Conservation (phyloP, 140 eudicot genomes). For the Oenanthe javanica region DNA sequence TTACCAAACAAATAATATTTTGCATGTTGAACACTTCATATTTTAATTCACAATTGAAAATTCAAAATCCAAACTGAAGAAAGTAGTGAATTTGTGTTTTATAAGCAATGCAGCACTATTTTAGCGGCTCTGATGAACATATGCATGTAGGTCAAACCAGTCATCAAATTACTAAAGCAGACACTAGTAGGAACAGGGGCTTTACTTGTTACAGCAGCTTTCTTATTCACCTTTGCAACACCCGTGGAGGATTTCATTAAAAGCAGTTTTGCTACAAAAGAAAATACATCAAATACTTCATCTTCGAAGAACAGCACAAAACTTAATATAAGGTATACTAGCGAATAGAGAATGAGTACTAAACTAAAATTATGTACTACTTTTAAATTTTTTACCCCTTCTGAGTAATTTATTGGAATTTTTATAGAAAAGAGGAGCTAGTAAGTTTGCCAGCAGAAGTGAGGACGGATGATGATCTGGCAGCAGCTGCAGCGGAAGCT, state of each 20-base stretch:
- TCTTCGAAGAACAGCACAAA: slow-evolving; percentile 31
- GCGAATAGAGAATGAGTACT: background rate
- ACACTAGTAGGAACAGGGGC: slow-evolving; percentile 94
- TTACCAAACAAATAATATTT: too few species aligned
- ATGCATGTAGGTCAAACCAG: slow-evolving; percentile 78
- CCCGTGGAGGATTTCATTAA: slow-evolving; percentile 81
- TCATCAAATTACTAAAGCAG: slow-evolving; percentile 85
- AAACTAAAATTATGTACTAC: background rate
- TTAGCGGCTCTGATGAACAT: background rate
- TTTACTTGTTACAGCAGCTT: slow-evolving; percentile 73
- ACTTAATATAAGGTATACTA: slow-evolving; percentile 46
- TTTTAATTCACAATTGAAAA: too few species aligned
- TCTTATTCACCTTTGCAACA: slow-evolving; percentile 71
- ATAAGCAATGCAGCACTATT: background rate
- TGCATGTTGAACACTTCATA: background rate
- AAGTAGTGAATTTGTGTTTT: background rate
- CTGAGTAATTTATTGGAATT: background rate
- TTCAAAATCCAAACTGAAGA: background rate
- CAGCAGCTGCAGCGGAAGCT: slow-evolving; percentile 96
- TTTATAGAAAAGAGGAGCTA: slow-evolving; percentile 72
- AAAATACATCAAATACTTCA: slow-evolving; percentile 24
- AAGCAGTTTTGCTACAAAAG: slow-evolving; percentile 35
- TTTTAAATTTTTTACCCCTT: too few species aligned
- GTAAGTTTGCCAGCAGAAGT: slow-evolving; percentile 72
- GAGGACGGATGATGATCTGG: slow-evolving; percentile 68